Base-by-base conservation (phyloP, 768 basidiomycete species). In the Kondoa subrosea region DNA sequence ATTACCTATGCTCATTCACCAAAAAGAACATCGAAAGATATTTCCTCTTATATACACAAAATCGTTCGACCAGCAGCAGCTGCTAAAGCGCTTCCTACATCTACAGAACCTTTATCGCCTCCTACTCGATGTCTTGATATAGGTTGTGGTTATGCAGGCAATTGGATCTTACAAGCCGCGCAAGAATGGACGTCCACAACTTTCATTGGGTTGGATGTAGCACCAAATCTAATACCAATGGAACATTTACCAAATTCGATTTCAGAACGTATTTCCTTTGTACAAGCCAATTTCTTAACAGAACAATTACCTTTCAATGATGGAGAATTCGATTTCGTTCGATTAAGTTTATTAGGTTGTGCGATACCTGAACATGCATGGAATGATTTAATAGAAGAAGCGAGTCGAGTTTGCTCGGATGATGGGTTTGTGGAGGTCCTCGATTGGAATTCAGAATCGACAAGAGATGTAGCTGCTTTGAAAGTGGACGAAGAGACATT, bases 251-350 rank as follows among this genome's bases (percentile, higher is more conserved):
- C 61, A 14, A 12, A 27, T 15, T 17, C 16, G 14, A 32, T 63
- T 21, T 8, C n/a, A 12, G n/a, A 63, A 3, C 15, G 61, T 17
- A 27, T 63, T 32, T 32, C 16, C 12, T 32, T 63, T 32, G 61
- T 32, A 27, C 61, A 63, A 33, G 61, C 27, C 16, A 63, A 63
- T 32, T 30, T 63, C 12, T 33, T 63, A 32, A 8, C 40, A 21
- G 61, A 63, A 27, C 16, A 17, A 17, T n/a, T 63, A 17, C 61
- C 61, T 27, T 63, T 63, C 61, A 4, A 63, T 21, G 61, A 63
- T 33, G 61, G 33, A 14, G 33, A 33, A 27, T 63, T 63, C 30
- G 61, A 63, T 33, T 16, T 63, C 29, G 61, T 63, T 17, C 33
- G 33, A 27, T 17, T 63, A 27, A 16, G 16, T 33, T 31, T 59